Base-by-base conservation (phyloP, 208 protist species). In the Crithidia acanthocephali region DNA sequence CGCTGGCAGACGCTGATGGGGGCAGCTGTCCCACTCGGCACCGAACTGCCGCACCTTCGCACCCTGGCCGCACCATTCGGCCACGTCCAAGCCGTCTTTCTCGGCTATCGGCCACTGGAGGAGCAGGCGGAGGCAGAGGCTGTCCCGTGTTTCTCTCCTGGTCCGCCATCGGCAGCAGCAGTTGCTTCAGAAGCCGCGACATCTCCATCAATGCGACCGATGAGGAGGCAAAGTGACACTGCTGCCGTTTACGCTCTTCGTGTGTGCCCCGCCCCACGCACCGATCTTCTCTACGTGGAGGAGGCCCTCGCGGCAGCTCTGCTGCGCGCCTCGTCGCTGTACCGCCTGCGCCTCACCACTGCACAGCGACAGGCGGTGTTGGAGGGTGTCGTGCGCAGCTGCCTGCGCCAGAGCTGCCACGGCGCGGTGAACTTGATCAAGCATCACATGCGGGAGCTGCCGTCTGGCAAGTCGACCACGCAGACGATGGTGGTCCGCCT, bases 251-350 rank as follows among this genome's bases (percentile, higher is more conserved):
- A 15, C 18, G 9, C 63, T 37, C 25, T 7, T 1, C 27, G 51
- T 74, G 56, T 45, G 40, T 50, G 22, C 15, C 13, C 68, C 51
- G 20, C 23, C 52, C 15, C 51, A n/a, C 35, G 50, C 33, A 22
- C 27, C 28, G 55, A 63, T 78, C 25, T 87, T 13, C 35, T 92
- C 53, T 72, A 73, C 44, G 57, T 92, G 7, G 74, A 81, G 27
- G 83, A 92, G 67, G 73, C 87, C 0, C 71, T 92, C 33, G 74
- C 81, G 22, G 79, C 79, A 0, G 75, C 80, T 23, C 52, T 92
- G 23, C 64, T 82, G 23, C 87, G 81, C 13, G 55, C 68, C n/a
- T 74, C 74, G 2, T 44, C 71, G 27, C 18, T 77, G 18, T 83
- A 59, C 32, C 71, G 63, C 18, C 22, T 50, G 11, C 47, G 25